Percentiles rank a stretch among this genome's conserved stretches.
Conservation (phyloP, 768 basidiomycete species). For the Russula abietina region DNA sequence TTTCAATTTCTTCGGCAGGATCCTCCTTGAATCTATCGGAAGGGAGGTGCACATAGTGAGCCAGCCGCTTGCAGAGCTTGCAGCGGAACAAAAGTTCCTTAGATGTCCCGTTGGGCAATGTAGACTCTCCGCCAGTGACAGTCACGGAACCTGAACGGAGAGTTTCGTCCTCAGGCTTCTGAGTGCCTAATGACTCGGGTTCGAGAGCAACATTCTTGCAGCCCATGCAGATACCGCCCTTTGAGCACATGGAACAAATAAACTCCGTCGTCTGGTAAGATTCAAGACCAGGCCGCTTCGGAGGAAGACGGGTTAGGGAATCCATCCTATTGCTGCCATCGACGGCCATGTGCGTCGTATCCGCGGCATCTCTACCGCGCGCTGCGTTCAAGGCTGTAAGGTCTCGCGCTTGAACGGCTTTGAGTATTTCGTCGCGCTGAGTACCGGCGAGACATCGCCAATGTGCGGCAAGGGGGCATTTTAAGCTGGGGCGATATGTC, state of each 20-base stretch:
- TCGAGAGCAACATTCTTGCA: conserved; percentile 55
- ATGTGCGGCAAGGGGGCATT: conserved; percentile 71
- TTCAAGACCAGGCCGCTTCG: conserved; percentile 19
- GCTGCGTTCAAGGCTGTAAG: conserved; percentile 35
- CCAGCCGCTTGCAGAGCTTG: conserved; percentile 70
- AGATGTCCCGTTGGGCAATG: not conserved
- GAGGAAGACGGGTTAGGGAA: not conserved
- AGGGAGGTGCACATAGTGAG: conserved; percentile 71
- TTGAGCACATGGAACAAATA: conserved; percentile 66
- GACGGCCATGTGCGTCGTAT: not conserved
- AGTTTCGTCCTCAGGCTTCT: conserved; percentile 1
- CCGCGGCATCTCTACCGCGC: conserved; percentile 17
- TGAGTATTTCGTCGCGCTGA: conserved; percentile 68
- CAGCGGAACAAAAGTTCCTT: conserved; percentile 72
- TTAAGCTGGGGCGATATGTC: conserved; percentile 44
- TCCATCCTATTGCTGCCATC: conserved; percentile 3
- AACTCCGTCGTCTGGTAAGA: conserved; percentile 66
- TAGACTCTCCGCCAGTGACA: not conserved
- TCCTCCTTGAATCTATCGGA: conserved; percentile 38
- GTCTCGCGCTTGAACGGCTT: conserved; percentile 54
- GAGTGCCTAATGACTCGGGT: conserved; percentile 34
- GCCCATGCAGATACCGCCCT: conserved; percentile 73
- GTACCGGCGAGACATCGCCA: conserved; percentile 65
- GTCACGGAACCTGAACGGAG: not conserved
- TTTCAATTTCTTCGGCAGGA: conserved; percentile 27